A percentile compares a stretch with the other conserved stretches of the same genome.
phyloP scores from a whole-genome alignment of 2,329 filamentous ascomycete species.

The Diplodia intermedia region DNA sequence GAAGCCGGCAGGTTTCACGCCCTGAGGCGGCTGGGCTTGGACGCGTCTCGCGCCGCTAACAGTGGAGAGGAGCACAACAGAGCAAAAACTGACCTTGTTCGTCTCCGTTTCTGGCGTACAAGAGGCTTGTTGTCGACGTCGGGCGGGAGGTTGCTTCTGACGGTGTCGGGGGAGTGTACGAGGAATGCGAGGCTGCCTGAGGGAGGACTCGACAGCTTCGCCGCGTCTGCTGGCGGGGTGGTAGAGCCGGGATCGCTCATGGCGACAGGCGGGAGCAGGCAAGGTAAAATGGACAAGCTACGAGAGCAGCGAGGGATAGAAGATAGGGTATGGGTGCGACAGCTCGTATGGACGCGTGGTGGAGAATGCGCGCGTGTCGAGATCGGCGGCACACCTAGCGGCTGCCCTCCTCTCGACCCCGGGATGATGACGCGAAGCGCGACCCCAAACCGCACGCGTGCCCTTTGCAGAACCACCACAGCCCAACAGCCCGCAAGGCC shows the following conservation, averaged over 20 bases:
- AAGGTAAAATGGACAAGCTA: conserved; percentile 1
- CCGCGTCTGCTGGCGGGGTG: conserved; percentile 34
- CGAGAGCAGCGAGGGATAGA: conserved; percentile 15
- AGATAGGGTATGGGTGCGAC: conserved; percentile 10
- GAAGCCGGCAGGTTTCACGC: conserved; percentile 3
- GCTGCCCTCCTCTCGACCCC: background rate
- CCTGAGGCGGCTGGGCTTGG: conserved; percentile 2
- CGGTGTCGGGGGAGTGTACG: conserved; percentile 64
- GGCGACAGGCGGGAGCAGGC: conserved; percentile 20
- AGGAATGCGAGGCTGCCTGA: conserved; percentile 60
- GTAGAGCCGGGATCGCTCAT: conserved; percentile 37
- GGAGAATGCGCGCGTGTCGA: conserved; percentile 18
- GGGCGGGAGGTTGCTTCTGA: conserved; percentile 63
- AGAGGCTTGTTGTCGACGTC: conserved; percentile 66
- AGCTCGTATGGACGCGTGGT: conserved; percentile 17
- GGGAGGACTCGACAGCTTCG: conserved; percentile 40
- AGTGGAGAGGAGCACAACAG: background rate
- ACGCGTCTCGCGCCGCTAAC: conserved; percentile 8
- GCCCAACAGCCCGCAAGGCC: background rate
- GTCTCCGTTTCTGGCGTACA: conserved; percentile 65
- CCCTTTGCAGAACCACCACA: background rate
- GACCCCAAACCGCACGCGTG: background rate
- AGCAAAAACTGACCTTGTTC: conserved; percentile 61
- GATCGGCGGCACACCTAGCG: conserved; percentile 6
- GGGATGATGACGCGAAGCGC: conserved; percentile 14